phyloP scores from a whole-genome alignment of 306 rosid genomes.

The Fragaria ananassa region DNA sequence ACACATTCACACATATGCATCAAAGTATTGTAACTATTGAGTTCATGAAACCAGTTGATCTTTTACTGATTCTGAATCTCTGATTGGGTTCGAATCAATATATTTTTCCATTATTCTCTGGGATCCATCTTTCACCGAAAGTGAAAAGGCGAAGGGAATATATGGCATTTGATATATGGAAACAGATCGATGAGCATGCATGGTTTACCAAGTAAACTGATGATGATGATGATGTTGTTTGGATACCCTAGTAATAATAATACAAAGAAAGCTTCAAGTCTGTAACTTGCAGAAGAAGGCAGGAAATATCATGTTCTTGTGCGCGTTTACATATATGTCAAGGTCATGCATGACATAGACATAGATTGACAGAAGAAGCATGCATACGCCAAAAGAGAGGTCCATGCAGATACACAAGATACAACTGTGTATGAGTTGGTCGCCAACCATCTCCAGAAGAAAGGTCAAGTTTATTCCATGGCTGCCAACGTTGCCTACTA shows the following conservation, averaged over 20 bases:
- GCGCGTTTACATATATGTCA: neutral
- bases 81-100: neutral
- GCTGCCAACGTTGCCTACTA: neutral
- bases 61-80: too few relatives aligned
- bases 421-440: neutral
- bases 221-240: too few relatives aligned
- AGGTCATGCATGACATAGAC: neutral
- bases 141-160: neutral
- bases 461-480: neutral
- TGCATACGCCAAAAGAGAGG: neutral
- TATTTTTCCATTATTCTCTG: neutral
- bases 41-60: neutral
- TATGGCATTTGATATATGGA: neutral
- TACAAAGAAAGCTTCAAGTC: too few relatives aligned
- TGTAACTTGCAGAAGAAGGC: neutral
- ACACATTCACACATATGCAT: neutral
- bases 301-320: neutral
- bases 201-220: too few relatives aligned
- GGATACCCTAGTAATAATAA: too few relatives aligned
- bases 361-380: neutral
- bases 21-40: neutral
- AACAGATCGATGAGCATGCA: too few relatives aligned
- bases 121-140: slow-evolving; percentile 2
- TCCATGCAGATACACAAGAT: neutral
- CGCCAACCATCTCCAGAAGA: neutral